These are phyloP conservation scores for Lodderomyces oxycetoniae DNA, from an alignment of 1,139 yeast species.

Conservation along the genomic window DNA sequence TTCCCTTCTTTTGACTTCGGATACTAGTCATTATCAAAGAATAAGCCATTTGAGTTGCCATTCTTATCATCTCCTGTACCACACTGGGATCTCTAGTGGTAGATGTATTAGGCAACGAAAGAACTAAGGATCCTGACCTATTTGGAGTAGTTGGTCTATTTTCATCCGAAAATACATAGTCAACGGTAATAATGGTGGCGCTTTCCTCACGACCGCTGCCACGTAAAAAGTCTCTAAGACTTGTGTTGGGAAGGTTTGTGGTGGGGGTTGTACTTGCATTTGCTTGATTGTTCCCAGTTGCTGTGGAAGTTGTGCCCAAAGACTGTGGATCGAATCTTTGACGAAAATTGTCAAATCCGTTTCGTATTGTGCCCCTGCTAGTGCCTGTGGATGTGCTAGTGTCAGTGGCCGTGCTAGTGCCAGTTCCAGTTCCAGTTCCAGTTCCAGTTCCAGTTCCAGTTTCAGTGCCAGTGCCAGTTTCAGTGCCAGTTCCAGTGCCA, in stretches of 20 bases:
- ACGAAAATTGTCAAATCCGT: too few relatives aligned
- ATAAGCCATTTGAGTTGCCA: slow-evolving; percentile 69
- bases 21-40: slow-evolving; percentile 49
- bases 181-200: slow-evolving; percentile 42
- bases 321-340: too few relatives aligned
- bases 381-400: neutral
- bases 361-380: too few relatives aligned
- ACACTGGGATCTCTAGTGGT: slow-evolving; percentile 47
- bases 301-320: too few relatives aligned
- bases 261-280: neutral
- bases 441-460: too few relatives aligned
- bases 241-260: neutral
- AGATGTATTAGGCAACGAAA: slow-evolving; percentile 63
- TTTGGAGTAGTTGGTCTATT: slow-evolving; percentile 38
- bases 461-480: too few relatives aligned
- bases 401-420: too few relatives aligned
- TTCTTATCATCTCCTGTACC: slow-evolving; percentile 52
- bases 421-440: too few relatives aligned
- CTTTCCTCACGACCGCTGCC: slow-evolving; percentile 5
- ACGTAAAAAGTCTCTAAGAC: too few relatives aligned
- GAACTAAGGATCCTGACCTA: slow-evolving; percentile 51
- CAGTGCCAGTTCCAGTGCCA: too few relatives aligned
- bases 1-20: slow-evolving; percentile 42
- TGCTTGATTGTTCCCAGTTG: too few relatives aligned
- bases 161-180: slow-evolving; percentile 43